Percentiles rank a stretch among this genome's conserved stretches.
These are phyloP conservation scores for Myxozyma lipomycoides DNA, from an alignment of 805 yeast genomes.

Conservation along the genomic window DNA sequence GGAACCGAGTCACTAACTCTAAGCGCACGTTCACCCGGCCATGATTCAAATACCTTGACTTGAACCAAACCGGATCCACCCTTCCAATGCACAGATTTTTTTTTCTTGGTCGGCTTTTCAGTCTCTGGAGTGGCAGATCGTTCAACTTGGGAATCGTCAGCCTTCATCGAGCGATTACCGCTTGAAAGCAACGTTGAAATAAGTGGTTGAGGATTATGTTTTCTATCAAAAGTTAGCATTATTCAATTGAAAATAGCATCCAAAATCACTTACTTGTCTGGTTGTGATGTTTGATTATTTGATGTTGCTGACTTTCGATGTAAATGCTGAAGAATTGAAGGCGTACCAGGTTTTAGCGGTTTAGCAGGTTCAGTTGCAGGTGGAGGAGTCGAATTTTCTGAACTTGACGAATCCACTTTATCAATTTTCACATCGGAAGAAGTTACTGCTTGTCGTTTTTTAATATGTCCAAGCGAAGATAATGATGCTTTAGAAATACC, in stretches of 20 bases:
- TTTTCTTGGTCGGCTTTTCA: conserved; percentile 22
- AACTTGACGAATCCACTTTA: not conserved
- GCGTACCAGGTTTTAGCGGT: conserved; percentile 6
- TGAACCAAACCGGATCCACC: conserved; percentile 34
- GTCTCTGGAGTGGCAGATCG: conserved; percentile 2
- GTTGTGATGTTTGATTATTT: too few species aligned
- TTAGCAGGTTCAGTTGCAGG: not conserved
- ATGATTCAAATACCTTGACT: conserved; percentile 34
- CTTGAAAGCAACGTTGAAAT: conserved; percentile 5
- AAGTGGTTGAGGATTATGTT: conserved; percentile 7
- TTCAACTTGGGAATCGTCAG: conserved; percentile 5
- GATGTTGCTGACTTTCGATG: conserved; percentile 12
- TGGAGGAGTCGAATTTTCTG: not conserved
- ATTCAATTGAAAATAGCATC: too few species aligned
- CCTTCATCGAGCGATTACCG: not conserved
- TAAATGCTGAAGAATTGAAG: conserved; percentile 20
- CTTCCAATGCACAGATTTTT: conserved; percentile 37
- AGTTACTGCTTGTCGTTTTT: not conserved
- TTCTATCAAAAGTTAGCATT: conserved; percentile 4
- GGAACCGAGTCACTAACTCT: conserved; percentile 4
- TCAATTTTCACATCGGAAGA: not conserved
- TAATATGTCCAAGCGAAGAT: not conserved
- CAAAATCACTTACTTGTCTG: too few species aligned
- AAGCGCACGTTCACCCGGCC: conserved; percentile 24
- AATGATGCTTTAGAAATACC: not conserved